These are phyloP conservation scores for Platanus orientalis DNA, from an alignment of 164 flowering plant species.

Conservation along the genomic window DNA sequence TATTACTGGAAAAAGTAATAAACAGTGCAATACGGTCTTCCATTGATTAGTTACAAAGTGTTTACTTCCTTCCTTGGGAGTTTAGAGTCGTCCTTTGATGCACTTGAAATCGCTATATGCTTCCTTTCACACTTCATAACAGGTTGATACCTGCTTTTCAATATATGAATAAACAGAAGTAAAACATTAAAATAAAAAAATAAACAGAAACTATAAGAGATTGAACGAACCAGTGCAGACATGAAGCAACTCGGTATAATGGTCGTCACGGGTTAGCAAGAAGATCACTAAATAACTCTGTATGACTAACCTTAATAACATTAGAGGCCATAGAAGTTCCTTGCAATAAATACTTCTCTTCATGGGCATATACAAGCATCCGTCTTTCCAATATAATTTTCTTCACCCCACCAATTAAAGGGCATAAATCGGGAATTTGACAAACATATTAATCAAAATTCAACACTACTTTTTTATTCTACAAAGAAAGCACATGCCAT, in stretches of 20 bases:
- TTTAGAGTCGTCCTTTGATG: too few species aligned
- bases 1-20: too few species aligned
- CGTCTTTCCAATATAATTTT: not conserved
- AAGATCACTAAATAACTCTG: not conserved
- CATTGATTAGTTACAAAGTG: too few species aligned
- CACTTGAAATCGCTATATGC: too few species aligned
- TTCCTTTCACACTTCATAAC: too few species aligned
- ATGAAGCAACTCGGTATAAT: not conserved
- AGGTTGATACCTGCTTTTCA: too few species aligned
- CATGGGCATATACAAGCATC: not conserved
- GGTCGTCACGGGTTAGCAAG: not conserved
- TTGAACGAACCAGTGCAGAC: not conserved
- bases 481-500: not conserved
- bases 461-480: not conserved
- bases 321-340: not conserved
- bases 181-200: too few species aligned
- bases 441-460: not conserved
- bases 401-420: not conserved
- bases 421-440: not conserved
- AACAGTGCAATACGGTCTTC: too few species aligned
- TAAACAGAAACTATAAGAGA: too few species aligned
- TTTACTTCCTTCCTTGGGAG: too few species aligned
- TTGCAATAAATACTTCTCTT: not conserved
- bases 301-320: not conserved
- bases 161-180: too few species aligned